A percentile compares a stretch with the other conserved stretches of the same genome.
phyloP scores from a whole-genome alignment of 2,329 filamentous ascomycete genomes.

The Pyricularia sp. region DNA sequence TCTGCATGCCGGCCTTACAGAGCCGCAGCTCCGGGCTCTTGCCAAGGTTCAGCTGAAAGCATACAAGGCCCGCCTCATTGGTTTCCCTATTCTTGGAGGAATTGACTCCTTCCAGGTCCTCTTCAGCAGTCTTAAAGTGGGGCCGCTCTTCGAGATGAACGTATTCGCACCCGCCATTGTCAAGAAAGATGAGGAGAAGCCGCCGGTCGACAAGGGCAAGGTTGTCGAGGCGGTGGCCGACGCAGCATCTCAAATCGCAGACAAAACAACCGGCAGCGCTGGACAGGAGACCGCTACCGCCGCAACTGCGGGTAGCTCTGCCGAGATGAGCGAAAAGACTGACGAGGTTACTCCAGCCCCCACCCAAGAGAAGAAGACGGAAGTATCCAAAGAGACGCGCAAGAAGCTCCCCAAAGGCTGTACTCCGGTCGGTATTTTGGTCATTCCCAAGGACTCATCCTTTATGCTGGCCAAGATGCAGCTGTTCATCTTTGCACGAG shows the following conservation, averaged over 20 bases:
- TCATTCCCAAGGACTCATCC: neutral
- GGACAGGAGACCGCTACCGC: neutral
- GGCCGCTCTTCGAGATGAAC: constrained; percentile 3
- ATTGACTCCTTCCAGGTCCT: neutral
- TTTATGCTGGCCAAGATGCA: neutral
- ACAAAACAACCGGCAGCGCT: neutral
- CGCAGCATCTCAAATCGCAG: neutral
- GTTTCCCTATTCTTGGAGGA: neutral
- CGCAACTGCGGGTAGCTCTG: neutral
- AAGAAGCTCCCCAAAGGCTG: constrained; percentile 3
- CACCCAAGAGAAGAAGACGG: neutral
- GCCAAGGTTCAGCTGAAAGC: neutral
- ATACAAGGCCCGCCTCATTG: neutral
- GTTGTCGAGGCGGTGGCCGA: neutral
- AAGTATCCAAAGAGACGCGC: neutral
- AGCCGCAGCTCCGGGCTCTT: constrained; percentile 4
- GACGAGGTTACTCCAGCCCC: neutral
- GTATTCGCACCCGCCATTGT: constrained; percentile 3
- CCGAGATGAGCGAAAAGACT: neutral
- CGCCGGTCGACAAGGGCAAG: neutral
- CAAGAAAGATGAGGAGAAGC: neutral
- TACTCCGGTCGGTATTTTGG: neutral
- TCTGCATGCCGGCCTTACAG: neutral
- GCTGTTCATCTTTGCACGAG: constrained; percentile 1
- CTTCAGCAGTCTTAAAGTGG: constrained; percentile 5